Conservation (phyloP, 345 rosid species). For the Clarkia xantiana region DNA sequence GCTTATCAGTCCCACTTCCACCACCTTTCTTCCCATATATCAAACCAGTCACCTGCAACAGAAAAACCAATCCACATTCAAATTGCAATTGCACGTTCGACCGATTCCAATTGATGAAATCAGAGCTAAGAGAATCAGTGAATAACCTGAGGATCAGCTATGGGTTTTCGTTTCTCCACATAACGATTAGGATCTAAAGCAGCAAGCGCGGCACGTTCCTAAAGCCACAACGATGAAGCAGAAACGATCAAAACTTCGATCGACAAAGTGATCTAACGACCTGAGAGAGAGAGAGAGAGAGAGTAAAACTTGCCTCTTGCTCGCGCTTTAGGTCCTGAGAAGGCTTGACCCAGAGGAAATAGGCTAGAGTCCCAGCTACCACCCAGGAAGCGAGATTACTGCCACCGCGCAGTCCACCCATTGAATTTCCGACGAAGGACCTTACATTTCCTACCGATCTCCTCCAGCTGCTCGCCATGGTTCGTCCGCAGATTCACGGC, state of each 20-base stretch:
- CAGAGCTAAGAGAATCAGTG: not conserved
- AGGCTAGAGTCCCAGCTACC: slow-evolving; percentile 86
- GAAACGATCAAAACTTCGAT: not conserved
- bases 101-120: not conserved
- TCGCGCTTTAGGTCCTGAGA: slow-evolving; percentile 71
- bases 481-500: too few species aligned
- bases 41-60: slow-evolving; percentile 56
- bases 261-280: slow-evolving; percentile 42
- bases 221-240: not conserved
- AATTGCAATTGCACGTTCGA: not conserved
- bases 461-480: slow-evolving; percentile 52
- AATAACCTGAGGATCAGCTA: slow-evolving; percentile 75
- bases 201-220: slow-evolving; percentile 70
- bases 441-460: slow-evolving; percentile 52
- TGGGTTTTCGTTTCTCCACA: slow-evolving; percentile 59
- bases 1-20: slow-evolving; percentile 10
- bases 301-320: slow-evolving; percentile 38
- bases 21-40: slow-evolving; percentile 43
- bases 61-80: not conserved
- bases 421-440: slow-evolving; percentile 55
- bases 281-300: slow-evolving; percentile 16
- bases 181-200: slow-evolving; percentile 53
- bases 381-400: slow-evolving; percentile 71
- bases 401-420: slow-evolving; percentile 81
- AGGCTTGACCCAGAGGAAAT: slow-evolving; percentile 88